Evolutionary conservation across 106 monocot species (phyloP).

Genomic region (Apostasia ramifera): DNA sequence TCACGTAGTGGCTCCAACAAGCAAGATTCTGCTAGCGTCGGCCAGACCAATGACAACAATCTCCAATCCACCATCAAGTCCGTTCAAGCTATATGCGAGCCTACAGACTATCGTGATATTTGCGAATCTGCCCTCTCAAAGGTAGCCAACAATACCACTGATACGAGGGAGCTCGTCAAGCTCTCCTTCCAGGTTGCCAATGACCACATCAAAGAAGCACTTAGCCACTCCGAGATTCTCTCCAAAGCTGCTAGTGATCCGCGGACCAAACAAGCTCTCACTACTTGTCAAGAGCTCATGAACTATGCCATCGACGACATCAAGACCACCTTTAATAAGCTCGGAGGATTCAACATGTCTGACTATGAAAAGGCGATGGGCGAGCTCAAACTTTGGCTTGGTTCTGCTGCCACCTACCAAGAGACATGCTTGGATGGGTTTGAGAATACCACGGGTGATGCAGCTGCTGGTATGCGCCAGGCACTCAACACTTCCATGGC

Average conservation of each 20-base stretch:
- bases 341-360: constrained; percentile 21
- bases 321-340: constrained; percentile 20
- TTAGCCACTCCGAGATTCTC: constrained; percentile 14
- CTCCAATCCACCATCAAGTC: constrained; percentile 19
- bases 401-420: constrained; percentile 42
- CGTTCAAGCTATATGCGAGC: constrained; percentile 24
- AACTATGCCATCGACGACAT: constrained; percentile 40
- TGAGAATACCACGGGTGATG: constrained; percentile 15
- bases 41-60: background rate
- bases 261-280: constrained; percentile 24
- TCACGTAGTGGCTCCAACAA: background rate
- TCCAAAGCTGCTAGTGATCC: constrained; percentile 18
- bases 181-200: constrained; percentile 20
- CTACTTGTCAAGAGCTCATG: constrained; percentile 33
- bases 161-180: constrained; percentile 23
- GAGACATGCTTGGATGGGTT: constrained; percentile 53
- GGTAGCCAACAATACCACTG: constrained; percentile 18
- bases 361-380: constrained; percentile 14
- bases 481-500: constrained; percentile 25
- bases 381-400: constrained; percentile 35
- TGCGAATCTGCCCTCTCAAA: constrained; percentile 18
- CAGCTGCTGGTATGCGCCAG: constrained; percentile 22
- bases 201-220: constrained; percentile 12
- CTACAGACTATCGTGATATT: constrained; percentile 26
- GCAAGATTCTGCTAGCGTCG: background rate